phyloP scores from a whole-genome alignment of 805 yeast genomes.

The Kuraishia borneana region DNA sequence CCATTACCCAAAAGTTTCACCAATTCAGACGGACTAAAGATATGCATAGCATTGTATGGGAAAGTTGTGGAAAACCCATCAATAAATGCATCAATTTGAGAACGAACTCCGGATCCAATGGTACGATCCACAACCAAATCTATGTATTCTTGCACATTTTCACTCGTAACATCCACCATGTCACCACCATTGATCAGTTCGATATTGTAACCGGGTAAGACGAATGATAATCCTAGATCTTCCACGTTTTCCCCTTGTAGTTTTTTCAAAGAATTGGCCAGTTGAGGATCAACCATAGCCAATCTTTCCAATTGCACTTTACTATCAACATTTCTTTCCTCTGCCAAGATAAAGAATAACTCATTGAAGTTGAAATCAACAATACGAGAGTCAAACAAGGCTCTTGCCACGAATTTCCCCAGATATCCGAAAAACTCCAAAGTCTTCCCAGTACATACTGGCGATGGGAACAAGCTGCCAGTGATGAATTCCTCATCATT shows the following conservation, averaged over 20 bases:
- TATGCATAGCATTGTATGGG: conserved; percentile 60
- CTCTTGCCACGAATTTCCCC: conserved; percentile 81
- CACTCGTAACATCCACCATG: conserved; percentile 30
- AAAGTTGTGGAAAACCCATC: conserved; percentile 77
- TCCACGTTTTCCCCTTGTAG: conserved; percentile 37
- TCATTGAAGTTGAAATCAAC: conserved; percentile 73
- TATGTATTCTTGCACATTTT: conserved; percentile 50
- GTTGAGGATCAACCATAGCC: conserved; percentile 39
- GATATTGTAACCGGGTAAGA: conserved; percentile 65
- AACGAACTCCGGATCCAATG: conserved; percentile 48
- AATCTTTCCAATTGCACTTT: conserved; percentile 24
- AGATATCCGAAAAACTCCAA: conserved; percentile 48
- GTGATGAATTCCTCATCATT: conserved; percentile 24
- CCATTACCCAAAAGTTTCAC: conserved; percentile 62
- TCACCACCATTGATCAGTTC: conserved; percentile 51
- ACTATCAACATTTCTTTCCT: conserved; percentile 11
- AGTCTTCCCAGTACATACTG: conserved; percentile 32
- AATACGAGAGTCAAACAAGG: conserved; percentile 78
- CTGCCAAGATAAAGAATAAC: conserved; percentile 56
- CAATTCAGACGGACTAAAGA: conserved; percentile 70
- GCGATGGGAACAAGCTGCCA: conserved; percentile 75
- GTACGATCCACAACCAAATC: conserved; percentile 44
- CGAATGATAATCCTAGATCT: conserved; percentile 51
- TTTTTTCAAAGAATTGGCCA: conserved; percentile 47
- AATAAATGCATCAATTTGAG: conserved; percentile 59